These are phyloP conservation scores for Cyathus striatus DNA, from an alignment of 768 basidiomycete genomes.

Conservation along the genomic window DNA sequence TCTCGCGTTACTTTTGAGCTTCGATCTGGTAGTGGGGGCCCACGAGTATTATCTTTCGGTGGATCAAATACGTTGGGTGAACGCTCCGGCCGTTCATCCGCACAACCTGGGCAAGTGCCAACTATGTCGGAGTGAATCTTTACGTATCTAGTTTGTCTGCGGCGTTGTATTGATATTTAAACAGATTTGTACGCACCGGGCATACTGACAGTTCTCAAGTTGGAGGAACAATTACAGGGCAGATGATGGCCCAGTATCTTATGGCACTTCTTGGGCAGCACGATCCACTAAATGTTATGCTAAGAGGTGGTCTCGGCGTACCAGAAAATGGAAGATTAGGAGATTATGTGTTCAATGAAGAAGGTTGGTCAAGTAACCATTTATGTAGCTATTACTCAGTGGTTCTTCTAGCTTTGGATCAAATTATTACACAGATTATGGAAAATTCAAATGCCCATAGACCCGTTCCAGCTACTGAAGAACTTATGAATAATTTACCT, in stretches of 20 bases:
- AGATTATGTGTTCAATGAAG: constrained; percentile 90
- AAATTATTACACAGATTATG: constrained; percentile 85
- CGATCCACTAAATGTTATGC: constrained; percentile 38
- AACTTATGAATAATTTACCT: constrained; percentile 65
- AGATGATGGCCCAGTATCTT: constrained; percentile 70
- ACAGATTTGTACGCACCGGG: background rate
- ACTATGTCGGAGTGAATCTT: constrained; percentile 58
- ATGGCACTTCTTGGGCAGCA: constrained; percentile 53
- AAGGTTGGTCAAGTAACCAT: too few species aligned
- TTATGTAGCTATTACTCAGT: too few species aligned
- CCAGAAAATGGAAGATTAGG: constrained; percentile 64
- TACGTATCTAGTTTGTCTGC: constrained; percentile 2
- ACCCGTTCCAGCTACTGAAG: constrained; percentile 83
- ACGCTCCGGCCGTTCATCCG: constrained; percentile 2
- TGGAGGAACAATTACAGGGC: constrained; percentile 43
- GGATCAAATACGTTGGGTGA: constrained; percentile 16
- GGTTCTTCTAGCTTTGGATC: constrained; percentile 59
- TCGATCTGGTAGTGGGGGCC: constrained; percentile 16
- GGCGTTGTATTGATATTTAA: background rate
- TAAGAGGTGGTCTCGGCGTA: constrained; percentile 24
- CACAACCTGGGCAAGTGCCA: constrained; percentile 22
- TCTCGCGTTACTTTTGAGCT: constrained; percentile 21
- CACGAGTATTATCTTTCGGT: constrained; percentile 20
- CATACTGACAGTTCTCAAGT: constrained; percentile 12
- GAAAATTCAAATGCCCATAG: constrained; percentile 69